phyloP scores from a whole-genome alignment of 805 yeast species.

The Allodekkera sacchari region DNA sequence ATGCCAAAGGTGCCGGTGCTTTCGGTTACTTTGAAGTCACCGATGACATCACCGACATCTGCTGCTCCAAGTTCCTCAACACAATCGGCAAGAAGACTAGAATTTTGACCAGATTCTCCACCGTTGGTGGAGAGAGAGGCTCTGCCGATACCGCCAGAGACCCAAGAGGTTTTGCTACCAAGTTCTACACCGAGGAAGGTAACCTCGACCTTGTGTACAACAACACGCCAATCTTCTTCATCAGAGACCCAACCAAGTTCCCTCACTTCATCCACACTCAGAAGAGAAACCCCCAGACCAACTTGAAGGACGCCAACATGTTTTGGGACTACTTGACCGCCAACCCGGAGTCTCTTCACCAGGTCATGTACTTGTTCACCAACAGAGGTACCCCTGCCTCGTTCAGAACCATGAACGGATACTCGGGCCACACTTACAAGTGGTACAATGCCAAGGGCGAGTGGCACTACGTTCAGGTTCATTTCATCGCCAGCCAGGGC shows the following conservation, averaged over 20 bases:
- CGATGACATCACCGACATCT: constrained; percentile 70
- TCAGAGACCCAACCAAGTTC: constrained; percentile 80
- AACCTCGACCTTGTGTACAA: constrained; percentile 79
- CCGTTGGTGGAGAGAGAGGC: constrained; percentile 82
- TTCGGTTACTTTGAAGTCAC: constrained; percentile 82
- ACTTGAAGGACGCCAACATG: constrained; percentile 71
- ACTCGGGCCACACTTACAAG: constrained; percentile 78
- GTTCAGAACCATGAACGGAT: constrained; percentile 74
- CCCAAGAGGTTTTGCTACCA: constrained; percentile 79
- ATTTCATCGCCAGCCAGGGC: constrained; percentile 56
- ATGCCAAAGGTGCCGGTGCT: constrained; percentile 92
- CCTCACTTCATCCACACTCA: constrained; percentile 87
- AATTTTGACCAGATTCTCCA: constrained; percentile 68
- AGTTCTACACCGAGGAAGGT: constrained; percentile 77
- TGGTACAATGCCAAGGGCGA: constrained; percentile 71
- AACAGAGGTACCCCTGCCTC: constrained; percentile 80
- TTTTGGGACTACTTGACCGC: constrained; percentile 77
- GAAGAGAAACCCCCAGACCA: constrained; percentile 77
- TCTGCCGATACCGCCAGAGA: constrained; percentile 80
- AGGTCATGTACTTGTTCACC: constrained; percentile 62
- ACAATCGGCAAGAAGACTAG: constrained; percentile 74
- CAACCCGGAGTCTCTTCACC: constrained; percentile 70
- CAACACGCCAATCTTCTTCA: constrained; percentile 79
- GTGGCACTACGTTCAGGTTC: constrained; percentile 74
- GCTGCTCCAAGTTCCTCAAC: constrained; percentile 62